Conservation (phyloP, 2,329 filamentous ascomycete species). For the Xylaria sp. region DNA sequence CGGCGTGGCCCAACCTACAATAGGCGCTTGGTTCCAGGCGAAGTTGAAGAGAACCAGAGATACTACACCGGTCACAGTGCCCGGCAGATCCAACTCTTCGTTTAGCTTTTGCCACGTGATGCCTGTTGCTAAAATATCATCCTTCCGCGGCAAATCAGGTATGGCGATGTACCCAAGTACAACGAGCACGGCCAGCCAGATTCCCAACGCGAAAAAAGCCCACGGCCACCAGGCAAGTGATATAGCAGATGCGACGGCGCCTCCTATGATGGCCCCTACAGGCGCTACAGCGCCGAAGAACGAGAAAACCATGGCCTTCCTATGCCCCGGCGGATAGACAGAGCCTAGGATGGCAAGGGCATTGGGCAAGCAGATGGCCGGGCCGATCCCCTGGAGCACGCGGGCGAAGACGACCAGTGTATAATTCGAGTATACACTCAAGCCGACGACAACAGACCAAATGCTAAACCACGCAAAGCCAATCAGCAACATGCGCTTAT, state of each 20-base stretch:
- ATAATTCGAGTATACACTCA: conserved; percentile 54
- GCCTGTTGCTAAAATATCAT: conserved; percentile 34
- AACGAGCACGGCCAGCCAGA: conserved; percentile 40
- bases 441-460: conserved; percentile 58
- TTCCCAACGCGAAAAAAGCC: conserved; percentile 43
- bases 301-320: conserved; percentile 48
- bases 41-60: conserved; percentile 68
- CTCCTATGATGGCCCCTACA: conserved; percentile 41
- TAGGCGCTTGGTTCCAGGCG: conserved; percentile 68
- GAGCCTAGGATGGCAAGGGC: conserved; percentile 63
- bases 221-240: conserved; percentile 48
- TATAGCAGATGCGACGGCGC: conserved; percentile 39
- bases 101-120: conserved; percentile 35
- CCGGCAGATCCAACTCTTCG: conserved; percentile 43
- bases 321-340: conserved; percentile 53
- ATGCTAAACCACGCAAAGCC: conserved; percentile 61
- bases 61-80: conserved; percentile 55
- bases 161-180: conserved; percentile 42
- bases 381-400: conserved; percentile 60
- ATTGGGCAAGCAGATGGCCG: conserved; percentile 64
- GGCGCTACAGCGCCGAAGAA: conserved; percentile 48
- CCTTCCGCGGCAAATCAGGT: conserved; percentile 41
- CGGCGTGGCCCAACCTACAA: conserved; percentile 62
- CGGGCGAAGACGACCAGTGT: conserved; percentile 55
- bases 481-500: conserved; percentile 59